Percentiles rank a stretch among this genome's conserved stretches.
phyloP scores from a whole-genome alignment of 345 rosid genomes.

The Corchorus capsularis region DNA sequence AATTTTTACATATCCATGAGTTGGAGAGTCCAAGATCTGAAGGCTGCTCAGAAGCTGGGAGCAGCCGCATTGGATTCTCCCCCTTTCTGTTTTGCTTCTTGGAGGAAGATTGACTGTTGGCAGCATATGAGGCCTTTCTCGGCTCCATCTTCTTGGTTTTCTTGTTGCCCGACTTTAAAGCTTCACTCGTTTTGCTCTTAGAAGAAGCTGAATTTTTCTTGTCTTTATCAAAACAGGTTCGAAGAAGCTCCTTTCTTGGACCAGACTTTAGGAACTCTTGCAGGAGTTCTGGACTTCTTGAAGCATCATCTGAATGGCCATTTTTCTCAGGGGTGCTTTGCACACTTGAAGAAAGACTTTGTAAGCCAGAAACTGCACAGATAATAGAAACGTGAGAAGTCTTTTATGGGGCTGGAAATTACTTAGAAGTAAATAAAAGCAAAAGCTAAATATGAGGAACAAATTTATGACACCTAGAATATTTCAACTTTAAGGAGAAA shows the following conservation, averaged over 20 bases:
- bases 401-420: neutral
- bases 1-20: constrained; percentile 75
- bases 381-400: neutral
- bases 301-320: constrained; percentile 59
- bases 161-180: constrained; percentile 44
- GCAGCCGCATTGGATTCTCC: constrained; percentile 55
- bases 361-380: constrained; percentile 49
- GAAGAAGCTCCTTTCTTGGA: constrained; percentile 52
- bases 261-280: constrained; percentile 63
- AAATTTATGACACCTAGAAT: neutral
- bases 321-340: constrained; percentile 61
- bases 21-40: constrained; percentile 47
- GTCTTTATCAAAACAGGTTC: constrained; percentile 48
- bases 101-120: constrained; percentile 37
- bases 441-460: neutral
- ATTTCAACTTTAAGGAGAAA: neutral
- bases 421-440: neutral
- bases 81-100: constrained; percentile 74
- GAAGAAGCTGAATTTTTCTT: constrained; percentile 55
- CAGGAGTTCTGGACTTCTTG: constrained; percentile 59
- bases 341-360: constrained; percentile 63
- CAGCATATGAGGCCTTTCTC: constrained; percentile 40
- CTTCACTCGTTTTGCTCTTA: constrained; percentile 69
- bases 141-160: constrained; percentile 65
- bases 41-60: constrained; percentile 42